Evolutionary conservation across 225 moss, liverwort and hornwort species (phyloP).

Genomic region (Pseudoscleropodium purum): DNA sequence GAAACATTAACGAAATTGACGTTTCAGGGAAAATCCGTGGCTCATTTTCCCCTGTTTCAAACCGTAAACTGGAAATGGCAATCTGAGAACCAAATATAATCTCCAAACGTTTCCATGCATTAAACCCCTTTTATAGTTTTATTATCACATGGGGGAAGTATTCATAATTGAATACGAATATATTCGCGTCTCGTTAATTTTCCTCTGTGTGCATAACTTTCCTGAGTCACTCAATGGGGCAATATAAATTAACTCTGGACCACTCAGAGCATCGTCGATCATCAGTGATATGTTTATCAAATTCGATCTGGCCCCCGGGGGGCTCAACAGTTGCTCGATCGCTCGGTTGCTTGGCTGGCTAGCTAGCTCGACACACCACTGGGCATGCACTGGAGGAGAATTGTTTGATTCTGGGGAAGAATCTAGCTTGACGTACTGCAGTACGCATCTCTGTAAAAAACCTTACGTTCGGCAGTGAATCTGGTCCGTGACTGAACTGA

Average conservation of each 20-base stretch:
- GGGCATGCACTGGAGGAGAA: background rate
- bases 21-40: background rate
- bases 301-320: background rate
- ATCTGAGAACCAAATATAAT: background rate
- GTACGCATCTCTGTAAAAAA: background rate
- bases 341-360: background rate
- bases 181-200: background rate
- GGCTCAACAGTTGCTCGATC: background rate
- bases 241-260: too few species aligned
- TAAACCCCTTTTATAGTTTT: background rate
- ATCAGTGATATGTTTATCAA: background rate
- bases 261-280: background rate
- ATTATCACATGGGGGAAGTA: background rate
- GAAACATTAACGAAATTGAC: background rate
- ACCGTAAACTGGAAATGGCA: background rate
- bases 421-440: background rate
- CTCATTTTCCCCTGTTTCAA: background rate
- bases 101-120: background rate
- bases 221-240: background rate
- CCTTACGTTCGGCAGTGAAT: background rate
- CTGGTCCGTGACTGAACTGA: background rate
- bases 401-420: background rate
- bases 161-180: background rate
- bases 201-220: background rate
- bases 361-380: background rate